Base-by-base conservation (phyloP, 208 protist species). In the Acanthamoeba pearcei region DNA sequence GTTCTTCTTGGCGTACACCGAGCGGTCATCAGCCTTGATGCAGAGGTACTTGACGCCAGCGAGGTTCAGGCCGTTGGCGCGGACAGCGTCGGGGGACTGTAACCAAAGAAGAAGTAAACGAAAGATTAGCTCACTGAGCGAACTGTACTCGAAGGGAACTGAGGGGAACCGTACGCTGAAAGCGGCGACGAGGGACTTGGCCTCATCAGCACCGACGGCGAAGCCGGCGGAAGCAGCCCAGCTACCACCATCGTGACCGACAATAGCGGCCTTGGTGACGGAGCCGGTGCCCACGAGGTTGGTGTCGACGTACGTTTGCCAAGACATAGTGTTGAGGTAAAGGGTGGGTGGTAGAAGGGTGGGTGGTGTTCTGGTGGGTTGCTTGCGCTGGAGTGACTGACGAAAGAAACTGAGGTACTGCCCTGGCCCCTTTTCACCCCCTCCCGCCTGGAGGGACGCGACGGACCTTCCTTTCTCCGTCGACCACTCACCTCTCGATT, bases 241-340 rank as follows among this genome's bases (percentile, higher is more conserved):
- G 13, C 32, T 60, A 60, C 49, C 66, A 72, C 97, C 97, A 64
- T 97, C 95, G 53, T 95, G 95, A 51, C 97, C 97, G 72, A 96
- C 57, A 89, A 98, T 98, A 46, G 95, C 95, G 51, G 95, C 96
- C 80, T 97, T 76, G 68, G 94, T 88, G 5, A 95, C 60, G 35
- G 80, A 57, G 57, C 97, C 96, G 57, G 97, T 96, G 70, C 97
- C 97, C 24, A 98, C 68, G 51, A 98, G 96, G 94, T 97, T 97
- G 55, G 35, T 93, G 78, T 98, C 97, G 74, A 98, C 95, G 94
- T 98, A 98, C 90, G 76, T 35, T 95, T 98, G 97, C 97, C 97
- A 98, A 15, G 95, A 97, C 97, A 98, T 97, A 32, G 35, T 94
- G 24, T 93, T 12, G 22, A 51, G 38, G 35, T 60, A 22, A 49